Conservation (phyloP, 2,329 filamentous ascomycete genomes). For the Aspergillus fumigatus region DNA sequence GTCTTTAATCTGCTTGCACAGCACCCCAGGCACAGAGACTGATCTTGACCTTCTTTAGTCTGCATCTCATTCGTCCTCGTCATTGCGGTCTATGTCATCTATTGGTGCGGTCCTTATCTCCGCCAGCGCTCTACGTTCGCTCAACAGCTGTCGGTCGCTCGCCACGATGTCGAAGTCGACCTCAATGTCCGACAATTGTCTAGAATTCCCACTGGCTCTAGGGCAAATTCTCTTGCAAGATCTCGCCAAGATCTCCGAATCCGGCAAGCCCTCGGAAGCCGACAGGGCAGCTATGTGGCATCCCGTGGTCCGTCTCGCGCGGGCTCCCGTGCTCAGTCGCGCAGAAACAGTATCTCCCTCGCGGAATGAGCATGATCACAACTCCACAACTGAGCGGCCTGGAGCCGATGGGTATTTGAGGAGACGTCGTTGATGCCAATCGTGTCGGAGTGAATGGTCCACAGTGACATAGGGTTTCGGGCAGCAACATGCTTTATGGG, state of each 20-base stretch:
- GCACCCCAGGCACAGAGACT: background rate
- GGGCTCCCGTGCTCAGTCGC: slow-evolving; percentile 29
- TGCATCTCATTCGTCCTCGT: slow-evolving; percentile 59
- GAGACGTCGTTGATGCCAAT: background rate
- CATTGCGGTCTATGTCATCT: slow-evolving; percentile 61
- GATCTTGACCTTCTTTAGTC: slow-evolving; percentile 24
- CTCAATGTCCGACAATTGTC: slow-evolving; percentile 26
- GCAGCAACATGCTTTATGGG: background rate
- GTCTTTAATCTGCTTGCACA: slow-evolving; percentile 7
- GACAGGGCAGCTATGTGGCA: slow-evolving; percentile 28
- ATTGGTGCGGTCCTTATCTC: slow-evolving; percentile 59
- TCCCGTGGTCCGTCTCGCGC: slow-evolving; percentile 29
- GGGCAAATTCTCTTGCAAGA: slow-evolving; percentile 37
- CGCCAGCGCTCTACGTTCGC: slow-evolving; percentile 62
- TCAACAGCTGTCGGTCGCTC: slow-evolving; percentile 53
- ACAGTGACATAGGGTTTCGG: background rate
- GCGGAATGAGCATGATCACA: slow-evolving; percentile 2
- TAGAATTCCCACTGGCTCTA: slow-evolving; percentile 30
- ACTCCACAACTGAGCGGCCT: background rate
- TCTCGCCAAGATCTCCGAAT: slow-evolving; percentile 37
- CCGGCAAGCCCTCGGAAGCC: slow-evolving; percentile 32
- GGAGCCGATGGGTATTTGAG: background rate
- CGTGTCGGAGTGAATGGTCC: background rate
- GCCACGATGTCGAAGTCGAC: slow-evolving; percentile 25
- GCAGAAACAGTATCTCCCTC: slow-evolving; percentile 21